phyloP scores from a whole-genome alignment of 495 filamentous ascomycete genomes.

The Melanomma pulvis-pyrius region DNA sequence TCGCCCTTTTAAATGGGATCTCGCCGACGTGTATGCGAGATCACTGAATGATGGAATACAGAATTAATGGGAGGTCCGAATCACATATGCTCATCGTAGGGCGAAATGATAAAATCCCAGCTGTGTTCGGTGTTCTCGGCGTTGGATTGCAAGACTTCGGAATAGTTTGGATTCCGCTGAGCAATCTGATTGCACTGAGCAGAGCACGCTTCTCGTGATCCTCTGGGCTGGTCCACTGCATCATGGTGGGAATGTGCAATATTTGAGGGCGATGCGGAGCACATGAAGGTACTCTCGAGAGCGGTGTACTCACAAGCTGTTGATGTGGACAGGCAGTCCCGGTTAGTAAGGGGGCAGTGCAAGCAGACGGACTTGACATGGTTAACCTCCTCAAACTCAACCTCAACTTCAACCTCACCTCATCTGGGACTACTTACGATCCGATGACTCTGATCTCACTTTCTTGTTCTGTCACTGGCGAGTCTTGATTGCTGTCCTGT shows the following conservation, averaged over 20 bases:
- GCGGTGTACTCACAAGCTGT: not conserved
- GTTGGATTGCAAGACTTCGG: not conserved
- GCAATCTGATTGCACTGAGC: not conserved
- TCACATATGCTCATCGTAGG: not conserved
- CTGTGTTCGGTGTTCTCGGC: not conserved
- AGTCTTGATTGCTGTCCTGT: not conserved
- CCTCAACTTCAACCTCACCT: not conserved
- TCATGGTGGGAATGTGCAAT: not conserved
- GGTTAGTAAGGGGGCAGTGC: constrained; percentile 36
- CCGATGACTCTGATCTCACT: not conserved
- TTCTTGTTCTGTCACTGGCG: not conserved
- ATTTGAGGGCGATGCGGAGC: not conserved
- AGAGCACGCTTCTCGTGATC: not conserved
- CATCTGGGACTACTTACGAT: not conserved
- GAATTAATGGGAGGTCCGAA: not conserved
- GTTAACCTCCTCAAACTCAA: not conserved
- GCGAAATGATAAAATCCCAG: not conserved
- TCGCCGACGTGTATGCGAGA: not conserved
- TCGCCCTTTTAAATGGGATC: not conserved
- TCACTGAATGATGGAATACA: not conserved
- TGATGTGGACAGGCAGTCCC: not conserved
- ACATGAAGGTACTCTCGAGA: constrained; percentile 18
- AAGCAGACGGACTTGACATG: constrained; percentile 1
- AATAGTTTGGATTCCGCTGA: not conserved
- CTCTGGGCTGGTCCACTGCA: not conserved